Evolutionary conservation across 1,284 basidiomycete species (phyloP), one percentile per base, ranked within the genome.

Genomic region (Pseudozyma sp.): DNA sequence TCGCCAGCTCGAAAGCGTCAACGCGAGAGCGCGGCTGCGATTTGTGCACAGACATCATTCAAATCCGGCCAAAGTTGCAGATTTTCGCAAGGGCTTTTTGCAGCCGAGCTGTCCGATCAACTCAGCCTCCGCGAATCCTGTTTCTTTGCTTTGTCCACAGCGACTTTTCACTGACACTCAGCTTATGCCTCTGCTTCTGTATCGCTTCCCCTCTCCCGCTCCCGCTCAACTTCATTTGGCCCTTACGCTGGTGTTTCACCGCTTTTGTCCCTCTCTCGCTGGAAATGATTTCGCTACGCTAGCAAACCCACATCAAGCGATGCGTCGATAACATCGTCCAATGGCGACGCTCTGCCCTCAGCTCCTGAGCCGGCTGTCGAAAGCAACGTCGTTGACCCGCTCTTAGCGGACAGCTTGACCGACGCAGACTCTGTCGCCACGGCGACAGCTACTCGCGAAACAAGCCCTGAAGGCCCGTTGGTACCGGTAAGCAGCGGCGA

Each of bases 361-460:
- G 10, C 14, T 21, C 12, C 25, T 55, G 48, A 31, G 3, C 31
- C 16, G 11, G 42, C 55, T 1, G 48, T 31, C 11, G 62, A 65
- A 8, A 54, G 31, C 55, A 58, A 53, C 38, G 47, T 38, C 8
- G 51, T 70, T 5, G 69, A 71, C 42, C 62, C 63, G 13, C 59
- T 62, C 19, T 18, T 66, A 10, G 59, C 59, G 14, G 69, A 71
- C 62, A 47, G 59, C 1, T 59, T 71, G 69, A 72, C 64, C 1
- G 70, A 67, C 48, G 70, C 56, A 7, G 64, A 67, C 21, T 67
- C 70, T 10, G 53, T 64, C 60, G 63, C 70, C 48, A 67, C 70
- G 38, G 70, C 70, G 60, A 73, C 64, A 44, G 60, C 42, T 18
- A 68, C 70, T 10, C 64, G 64, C 40, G 70, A 71, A 16, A 66